Evolutionary conservation across 805 yeast genomes (phyloP).

Genomic region (Kazachstania martiniae): DNA sequence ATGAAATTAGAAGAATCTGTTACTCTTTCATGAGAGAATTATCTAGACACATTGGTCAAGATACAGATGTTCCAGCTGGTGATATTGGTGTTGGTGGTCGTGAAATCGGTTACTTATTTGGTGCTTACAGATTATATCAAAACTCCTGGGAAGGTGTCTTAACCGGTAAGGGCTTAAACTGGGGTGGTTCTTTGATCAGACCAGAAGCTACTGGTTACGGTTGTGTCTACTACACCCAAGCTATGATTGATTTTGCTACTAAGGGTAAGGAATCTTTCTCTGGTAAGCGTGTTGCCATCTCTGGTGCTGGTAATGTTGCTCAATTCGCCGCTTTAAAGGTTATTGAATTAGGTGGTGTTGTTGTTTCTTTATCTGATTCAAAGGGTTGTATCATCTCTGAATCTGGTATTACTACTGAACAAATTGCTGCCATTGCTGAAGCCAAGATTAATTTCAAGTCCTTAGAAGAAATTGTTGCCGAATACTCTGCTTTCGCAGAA

Average conservation of each 20-base stretch:
- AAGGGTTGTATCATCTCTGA: slow-evolving; percentile 77
- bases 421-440: slow-evolving; percentile 59
- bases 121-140: slow-evolving; percentile 87
- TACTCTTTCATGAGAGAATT: slow-evolving; percentile 91
- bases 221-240: slow-evolving; percentile 89
- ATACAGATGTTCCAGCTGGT: slow-evolving; percentile 98
- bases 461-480: slow-evolving; percentile 55
- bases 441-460: slow-evolving; percentile 75
- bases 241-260: slow-evolving; percentile 92
- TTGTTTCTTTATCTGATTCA: slow-evolving; percentile 89
- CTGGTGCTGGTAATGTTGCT: slow-evolving; percentile 98
- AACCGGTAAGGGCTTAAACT: slow-evolving; percentile 94
- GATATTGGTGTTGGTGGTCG: slow-evolving; percentile 98
- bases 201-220: slow-evolving; percentile 99
- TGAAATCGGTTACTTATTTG: slow-evolving; percentile 85
- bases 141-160: slow-evolving; percentile 95
- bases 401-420: slow-evolving; percentile 75
- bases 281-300: slow-evolving; percentile 92
- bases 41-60: slow-evolving; percentile 91
- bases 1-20: slow-evolving; percentile 95
- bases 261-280: slow-evolving; percentile 79
- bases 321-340: slow-evolving; percentile 97
- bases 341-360: slow-evolving; percentile 93
- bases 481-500: slow-evolving; percentile 47
- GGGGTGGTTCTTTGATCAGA: slow-evolving; percentile 99